Conservation (phyloP, 2,329 filamentous ascomycete species). For the Apiospora phragmitis region DNA sequence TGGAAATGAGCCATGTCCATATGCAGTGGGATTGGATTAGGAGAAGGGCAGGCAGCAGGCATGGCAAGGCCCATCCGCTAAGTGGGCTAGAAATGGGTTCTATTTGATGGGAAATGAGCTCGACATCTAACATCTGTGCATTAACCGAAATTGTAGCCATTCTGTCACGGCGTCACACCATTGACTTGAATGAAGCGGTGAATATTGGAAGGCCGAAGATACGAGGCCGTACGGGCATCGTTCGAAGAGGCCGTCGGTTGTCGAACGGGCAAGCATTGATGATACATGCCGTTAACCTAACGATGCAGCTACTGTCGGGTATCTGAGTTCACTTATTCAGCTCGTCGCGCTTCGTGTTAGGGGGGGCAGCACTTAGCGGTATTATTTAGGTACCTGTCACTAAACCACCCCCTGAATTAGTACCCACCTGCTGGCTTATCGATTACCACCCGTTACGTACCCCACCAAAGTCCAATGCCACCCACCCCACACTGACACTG, state of each 20-base stretch:
- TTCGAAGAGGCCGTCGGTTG: not conserved
- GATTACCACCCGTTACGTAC: not conserved
- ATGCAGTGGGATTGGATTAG: not conserved
- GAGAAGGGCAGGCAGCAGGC: not conserved
- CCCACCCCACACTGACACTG: not conserved
- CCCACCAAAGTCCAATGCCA: not conserved
- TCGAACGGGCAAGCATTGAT: not conserved
- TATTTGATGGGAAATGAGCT: not conserved
- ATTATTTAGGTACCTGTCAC: not conserved
- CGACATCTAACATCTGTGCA: not conserved
- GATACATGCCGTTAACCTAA: not conserved
- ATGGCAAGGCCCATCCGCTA: not conserved
- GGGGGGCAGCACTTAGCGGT: not conserved
- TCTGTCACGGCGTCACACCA: not conserved
- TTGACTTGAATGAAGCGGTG: not conserved
- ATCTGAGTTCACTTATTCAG: too few relatives aligned
- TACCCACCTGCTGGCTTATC: not conserved
- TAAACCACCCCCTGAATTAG: not conserved
- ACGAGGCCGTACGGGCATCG: not conserved
- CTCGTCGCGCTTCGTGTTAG: not conserved
- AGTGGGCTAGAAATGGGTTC: conserved; percentile 7
- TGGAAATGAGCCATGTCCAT: not conserved
- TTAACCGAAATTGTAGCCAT: not conserved
- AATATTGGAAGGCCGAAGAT: not conserved
- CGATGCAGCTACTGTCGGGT: not conserved